These are phyloP conservation scores for Spergularia azorica DNA, from an alignment of 179 eudicot species.

Conservation along the genomic window DNA sequence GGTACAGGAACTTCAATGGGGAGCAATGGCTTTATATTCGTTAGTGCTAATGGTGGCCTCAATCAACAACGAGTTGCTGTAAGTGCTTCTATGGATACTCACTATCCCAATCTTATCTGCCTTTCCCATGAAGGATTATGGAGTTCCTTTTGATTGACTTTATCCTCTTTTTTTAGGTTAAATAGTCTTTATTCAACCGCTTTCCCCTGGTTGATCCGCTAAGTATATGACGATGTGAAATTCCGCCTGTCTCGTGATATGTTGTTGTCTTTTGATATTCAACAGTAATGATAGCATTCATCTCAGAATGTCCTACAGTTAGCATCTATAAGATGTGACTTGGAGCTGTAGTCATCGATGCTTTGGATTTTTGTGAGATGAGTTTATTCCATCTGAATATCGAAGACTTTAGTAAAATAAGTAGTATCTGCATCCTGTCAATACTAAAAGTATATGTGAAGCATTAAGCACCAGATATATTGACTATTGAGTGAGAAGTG, in stretches of 20 bases:
- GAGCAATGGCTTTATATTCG: conserved; percentile 66
- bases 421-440: background rate
- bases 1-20: conserved; percentile 51
- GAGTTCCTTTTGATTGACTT: background rate
- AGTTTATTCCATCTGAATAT: background rate
- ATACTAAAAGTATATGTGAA: background rate
- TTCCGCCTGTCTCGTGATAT: background rate
- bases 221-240: background rate
- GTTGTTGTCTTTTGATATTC: background rate
- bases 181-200: background rate
- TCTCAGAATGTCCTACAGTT: background rate
- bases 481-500: background rate
- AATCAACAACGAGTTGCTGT: conserved; percentile 98
- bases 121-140: background rate
- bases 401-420: background rate
- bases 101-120: background rate
- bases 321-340: conserved; percentile 1
- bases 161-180: too few relatives aligned
- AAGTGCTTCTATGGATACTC: conserved; percentile 34
- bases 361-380: background rate
- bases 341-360: background rate
- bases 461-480: background rate
- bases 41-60: conserved; percentile 97
- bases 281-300: background rate
- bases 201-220: background rate